Conservation (phyloP, 345 rosid species). For the Eucalyptus marginata region DNA sequence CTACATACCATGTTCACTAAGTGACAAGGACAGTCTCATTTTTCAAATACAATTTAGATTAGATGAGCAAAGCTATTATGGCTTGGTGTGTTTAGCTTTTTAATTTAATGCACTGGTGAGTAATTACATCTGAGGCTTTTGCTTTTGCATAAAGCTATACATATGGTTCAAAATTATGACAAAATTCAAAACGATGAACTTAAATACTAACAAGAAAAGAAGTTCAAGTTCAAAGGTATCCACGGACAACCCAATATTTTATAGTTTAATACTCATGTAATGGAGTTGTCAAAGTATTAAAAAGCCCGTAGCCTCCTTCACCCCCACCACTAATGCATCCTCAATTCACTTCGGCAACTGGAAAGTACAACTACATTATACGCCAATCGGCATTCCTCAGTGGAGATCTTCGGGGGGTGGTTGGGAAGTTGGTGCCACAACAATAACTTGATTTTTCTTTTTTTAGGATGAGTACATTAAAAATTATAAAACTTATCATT, state of each 20-base stretch:
- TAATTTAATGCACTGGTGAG: background rate
- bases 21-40: background rate
- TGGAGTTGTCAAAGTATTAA: background rate
- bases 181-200: rapidly evolving
- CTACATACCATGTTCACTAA: background rate
- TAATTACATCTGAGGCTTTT: background rate
- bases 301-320: background rate
- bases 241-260: background rate
- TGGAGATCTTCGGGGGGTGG: background rate
- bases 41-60: background rate
- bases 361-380: background rate
- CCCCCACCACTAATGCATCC: background rate
- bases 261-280: background rate
- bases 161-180: background rate
- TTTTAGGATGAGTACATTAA: too few relatives aligned
- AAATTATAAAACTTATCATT: too few relatives aligned
- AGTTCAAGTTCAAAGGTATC: background rate
- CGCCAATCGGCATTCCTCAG: background rate
- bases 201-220: background rate
- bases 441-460: background rate
- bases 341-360: background rate
- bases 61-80: background rate
- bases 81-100: background rate
- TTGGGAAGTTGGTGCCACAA: background rate
- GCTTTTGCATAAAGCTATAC: background rate